These are phyloP conservation scores for Trametes cinnabarina DNA, from an alignment of 768 basidiomycete genomes.

Conservation along the genomic window DNA sequence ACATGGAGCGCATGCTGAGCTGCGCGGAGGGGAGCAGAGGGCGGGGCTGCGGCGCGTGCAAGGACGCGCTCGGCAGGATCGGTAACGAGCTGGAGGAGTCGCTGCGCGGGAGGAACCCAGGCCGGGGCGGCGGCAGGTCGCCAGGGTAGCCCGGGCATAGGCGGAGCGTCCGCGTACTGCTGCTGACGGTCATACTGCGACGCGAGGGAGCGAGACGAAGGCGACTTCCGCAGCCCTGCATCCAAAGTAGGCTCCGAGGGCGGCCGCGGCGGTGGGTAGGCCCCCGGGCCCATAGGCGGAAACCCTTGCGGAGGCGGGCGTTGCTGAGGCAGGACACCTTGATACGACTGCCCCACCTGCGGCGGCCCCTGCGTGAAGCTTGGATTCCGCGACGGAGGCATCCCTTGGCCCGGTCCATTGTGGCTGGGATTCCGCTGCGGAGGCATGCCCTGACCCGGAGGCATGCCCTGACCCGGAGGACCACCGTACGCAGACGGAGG, in stretches of 20 bases:
- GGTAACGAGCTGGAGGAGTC: constrained; percentile 30
- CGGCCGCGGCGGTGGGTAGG: constrained; percentile 20
- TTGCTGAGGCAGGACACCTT: constrained; percentile 6
- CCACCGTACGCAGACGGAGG: constrained; percentile 12
- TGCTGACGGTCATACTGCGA: constrained; percentile 42
- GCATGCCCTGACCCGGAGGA: constrained; percentile 17
- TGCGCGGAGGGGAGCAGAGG: constrained; percentile 65
- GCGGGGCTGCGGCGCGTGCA: constrained; percentile 37
- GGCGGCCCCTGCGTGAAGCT: constrained; percentile 10
- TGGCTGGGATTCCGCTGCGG: constrained; percentile 10
- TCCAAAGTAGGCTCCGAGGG: constrained; percentile 29
- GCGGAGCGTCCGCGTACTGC: constrained; percentile 34
- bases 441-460: constrained; percentile 18
- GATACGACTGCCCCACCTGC: constrained; percentile 8
- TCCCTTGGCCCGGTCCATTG: constrained; percentile 3
- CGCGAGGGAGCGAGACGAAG: constrained; percentile 59
- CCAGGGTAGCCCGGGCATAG: constrained; percentile 39
- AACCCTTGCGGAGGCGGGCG: neutral
- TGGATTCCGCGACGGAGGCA: constrained; percentile 3
- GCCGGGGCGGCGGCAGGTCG: constrained; percentile 31
- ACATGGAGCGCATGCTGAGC: constrained; percentile 48
- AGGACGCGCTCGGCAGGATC: constrained; percentile 22
- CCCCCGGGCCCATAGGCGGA: constrained; percentile 12
- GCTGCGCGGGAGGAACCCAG: constrained; percentile 24
- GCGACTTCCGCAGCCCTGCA: constrained; percentile 46